Evolutionary conservation across 163 green algal species (phyloP), one percentile per base, ranked within the genome.

Genomic region (Prototheca wickerhamii): DNA sequence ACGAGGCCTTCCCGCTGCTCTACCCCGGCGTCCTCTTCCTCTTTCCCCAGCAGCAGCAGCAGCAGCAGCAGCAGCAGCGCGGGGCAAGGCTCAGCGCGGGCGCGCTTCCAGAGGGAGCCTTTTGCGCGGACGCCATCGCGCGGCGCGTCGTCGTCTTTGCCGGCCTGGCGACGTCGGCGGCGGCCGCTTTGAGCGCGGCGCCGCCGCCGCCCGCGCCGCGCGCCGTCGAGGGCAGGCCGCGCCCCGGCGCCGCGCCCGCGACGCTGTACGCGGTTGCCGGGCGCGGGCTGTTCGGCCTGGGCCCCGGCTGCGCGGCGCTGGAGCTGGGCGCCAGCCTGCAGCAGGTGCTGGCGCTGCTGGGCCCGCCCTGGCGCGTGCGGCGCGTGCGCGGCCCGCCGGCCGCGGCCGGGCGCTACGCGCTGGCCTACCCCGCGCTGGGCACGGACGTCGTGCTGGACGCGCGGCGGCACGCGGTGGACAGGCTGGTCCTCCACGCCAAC

Each of bases 401-500:
- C 15, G 21, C 35, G 12, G 15, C 25, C 0, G n/a, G 42, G 2
- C 59, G 73, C 58, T 74, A 71, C 46, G 63, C 63, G 2, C 67
- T 56, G 25, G 50, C 64, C 46, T 81, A 78, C 50, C 54, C 49
- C 15, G 3, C 26, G 2, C 44, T 37, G 31, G 79, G 79, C 23
- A 4, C 85, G 26, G 79, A 85, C 53, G 46, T 80, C 7, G 61
- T 86, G 25, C 79, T 86, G 29, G 51, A 61, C 37, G 78, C 75
- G 4, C 4, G 43, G 23, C 77, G 37, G 20, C 76, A 87, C 63
- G 34, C 40, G 3, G 43, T 81, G 4, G 80, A 74, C 54, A 87
- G 86, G 72, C 58, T 87, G 34, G 75, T 87, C 57, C 67, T 87
- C 60, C 80, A 79, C 60, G 70, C 75, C 53, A 87, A 86, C 63